phyloP scores from a whole-genome alignment of 2,329 filamentous ascomycete genomes.

The Aspergillus sp. region DNA sequence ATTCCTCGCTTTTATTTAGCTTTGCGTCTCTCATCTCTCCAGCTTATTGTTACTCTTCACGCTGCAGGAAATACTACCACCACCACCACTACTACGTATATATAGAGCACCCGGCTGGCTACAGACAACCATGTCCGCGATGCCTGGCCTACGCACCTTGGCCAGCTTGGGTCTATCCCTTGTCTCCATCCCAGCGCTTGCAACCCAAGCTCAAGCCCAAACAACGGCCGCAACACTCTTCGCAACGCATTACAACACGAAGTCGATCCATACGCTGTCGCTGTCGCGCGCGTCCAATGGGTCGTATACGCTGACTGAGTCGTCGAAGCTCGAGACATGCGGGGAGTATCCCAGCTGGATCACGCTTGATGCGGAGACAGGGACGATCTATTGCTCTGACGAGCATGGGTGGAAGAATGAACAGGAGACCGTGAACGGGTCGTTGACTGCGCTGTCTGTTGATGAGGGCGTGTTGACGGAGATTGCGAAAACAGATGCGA shows the following conservation, averaged over 20 bases:
- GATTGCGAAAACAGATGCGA: slow-evolving; percentile 19
- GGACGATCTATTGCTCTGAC: slow-evolving; percentile 37
- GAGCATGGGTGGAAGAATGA: slow-evolving; percentile 29
- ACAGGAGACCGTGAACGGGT: slow-evolving; percentile 29
- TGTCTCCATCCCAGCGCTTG: neutral
- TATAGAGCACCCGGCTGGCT: too few relatives aligned
- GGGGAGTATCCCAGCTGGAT: slow-evolving; percentile 40
- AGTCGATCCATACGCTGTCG: slow-evolving; percentile 35
- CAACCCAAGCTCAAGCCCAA: neutral
- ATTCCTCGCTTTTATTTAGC: neutral
- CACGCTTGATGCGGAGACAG: slow-evolving; percentile 27
- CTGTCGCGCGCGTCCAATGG: slow-evolving; percentile 25
- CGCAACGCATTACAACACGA: slow-evolving; percentile 38
- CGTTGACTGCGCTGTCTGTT: slow-evolving; percentile 27
- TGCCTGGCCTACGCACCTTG: too few relatives aligned
- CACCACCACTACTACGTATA: neutral
- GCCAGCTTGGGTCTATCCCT: neutral
- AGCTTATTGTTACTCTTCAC: neutral
- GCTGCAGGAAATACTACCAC: neutral
- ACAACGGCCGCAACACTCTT: slow-evolving; percentile 28
- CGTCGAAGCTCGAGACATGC: slow-evolving; percentile 30
- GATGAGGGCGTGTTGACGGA: slow-evolving; percentile 23
- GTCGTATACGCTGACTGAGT: slow-evolving; percentile 23
- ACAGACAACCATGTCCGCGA: too few relatives aligned
- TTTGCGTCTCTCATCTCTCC: neutral